Base-by-base conservation (phyloP, 2,329 filamentous ascomycete species). In the Mycosphaerella sp. region DNA sequence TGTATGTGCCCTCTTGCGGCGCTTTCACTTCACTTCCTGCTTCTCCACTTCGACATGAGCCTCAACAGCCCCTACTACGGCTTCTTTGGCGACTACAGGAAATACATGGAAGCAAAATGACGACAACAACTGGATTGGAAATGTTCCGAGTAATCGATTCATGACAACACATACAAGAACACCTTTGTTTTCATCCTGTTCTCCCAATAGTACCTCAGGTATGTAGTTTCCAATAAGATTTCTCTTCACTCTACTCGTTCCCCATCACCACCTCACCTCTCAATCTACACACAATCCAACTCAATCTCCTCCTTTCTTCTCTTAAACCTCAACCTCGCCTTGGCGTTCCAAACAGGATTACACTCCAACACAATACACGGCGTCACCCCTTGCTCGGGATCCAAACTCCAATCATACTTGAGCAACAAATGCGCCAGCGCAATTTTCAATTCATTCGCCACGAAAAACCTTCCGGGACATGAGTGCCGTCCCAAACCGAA, bases 391-490 rank as follows among this genome's bases (percentile, higher is more conserved):
- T 39, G 4, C 21, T 46, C 43, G 1, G 50, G 42, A 36, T 34
- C 23, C n/a, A 67, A 52, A 38, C 62, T 56, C 45, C 64, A 61
- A 51, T 70, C 67, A 55, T 70, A 70, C 44, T 67, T 63, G 17
- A 68, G 53, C 40, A 69, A 54, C 14, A 70, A 53, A 50, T 66
- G 59, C 12, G 58, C 59, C n/a, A 70, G 45, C 1, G 62, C 55
- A 26, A 70, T 60, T 48, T 70, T 70, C 45, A 69, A 61, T 49
- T 67, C 64, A 36, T 66, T 65, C 8, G 59, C 53, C 21, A 63
- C 67, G 36, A 53, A 53, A 21, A 53, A 53, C 10, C 50, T 31
- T 17, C 50, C 50, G 4, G 68, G 67, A 45, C 69, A 67, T 12
- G 63, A 64, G 45, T 69, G 66, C 10, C 60, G 51, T 14, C 68